phyloP scores from a whole-genome alignment of 257 asterid species.

The Solanum rostratum region DNA sequence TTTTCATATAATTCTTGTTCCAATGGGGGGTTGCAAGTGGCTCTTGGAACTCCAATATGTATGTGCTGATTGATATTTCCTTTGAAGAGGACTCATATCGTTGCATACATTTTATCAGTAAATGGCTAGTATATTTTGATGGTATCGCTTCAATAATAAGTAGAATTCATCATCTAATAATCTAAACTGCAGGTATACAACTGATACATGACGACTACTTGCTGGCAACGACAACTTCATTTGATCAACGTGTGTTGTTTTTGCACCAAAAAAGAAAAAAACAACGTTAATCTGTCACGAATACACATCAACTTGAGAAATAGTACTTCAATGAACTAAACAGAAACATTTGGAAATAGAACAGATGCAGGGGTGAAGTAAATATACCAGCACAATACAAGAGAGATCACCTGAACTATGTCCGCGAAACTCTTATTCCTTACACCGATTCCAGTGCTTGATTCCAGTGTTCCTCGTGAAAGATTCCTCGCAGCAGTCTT shows the following conservation, averaged over 20 bases:
- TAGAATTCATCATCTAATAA: not conserved
- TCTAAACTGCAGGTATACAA: too few species aligned
- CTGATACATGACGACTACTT: too few species aligned
- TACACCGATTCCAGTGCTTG: slow-evolving; percentile 45
- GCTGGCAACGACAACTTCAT: too few species aligned
- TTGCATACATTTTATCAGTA: not conserved
- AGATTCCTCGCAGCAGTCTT: slow-evolving; percentile 52
- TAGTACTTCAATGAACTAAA: not conserved
- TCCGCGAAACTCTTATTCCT: slow-evolving; percentile 89
- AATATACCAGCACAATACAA: not conserved
- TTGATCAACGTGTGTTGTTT: too few species aligned
- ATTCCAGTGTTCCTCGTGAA: slow-evolving; percentile 12
- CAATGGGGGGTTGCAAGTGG: not conserved
- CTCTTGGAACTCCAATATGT: not conserved
- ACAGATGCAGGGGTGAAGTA: not conserved
- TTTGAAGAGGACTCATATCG: not conserved
- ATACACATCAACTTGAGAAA: not conserved
- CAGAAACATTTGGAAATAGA: not conserved
- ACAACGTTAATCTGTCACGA: not conserved
- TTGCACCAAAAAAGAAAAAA: not conserved
- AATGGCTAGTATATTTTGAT: too few species aligned
- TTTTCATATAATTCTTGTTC: not conserved
- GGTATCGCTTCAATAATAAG: too few species aligned
- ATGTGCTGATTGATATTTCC: not conserved
- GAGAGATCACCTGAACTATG: slow-evolving; percentile 51